Conservation (phyloP, 192 early-diverging fungal species). For the Rhizophagus clarus region DNA sequence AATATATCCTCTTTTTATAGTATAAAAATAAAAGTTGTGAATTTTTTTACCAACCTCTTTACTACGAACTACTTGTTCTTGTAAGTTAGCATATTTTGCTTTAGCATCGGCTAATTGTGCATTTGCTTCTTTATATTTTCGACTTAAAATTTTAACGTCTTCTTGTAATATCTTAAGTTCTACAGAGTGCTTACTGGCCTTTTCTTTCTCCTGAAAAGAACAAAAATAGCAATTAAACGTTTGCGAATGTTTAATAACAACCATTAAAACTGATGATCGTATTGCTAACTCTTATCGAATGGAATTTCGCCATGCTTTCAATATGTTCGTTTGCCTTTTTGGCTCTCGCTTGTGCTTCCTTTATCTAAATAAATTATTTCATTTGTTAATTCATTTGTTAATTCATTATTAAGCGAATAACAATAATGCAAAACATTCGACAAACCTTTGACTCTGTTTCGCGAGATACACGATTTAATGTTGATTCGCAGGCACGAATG, state of each 20-base stretch:
- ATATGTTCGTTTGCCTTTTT: conserved; percentile 13
- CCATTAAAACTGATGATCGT: neutral
- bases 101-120: neutral
- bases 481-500: neutral
- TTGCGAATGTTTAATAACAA: neutral
- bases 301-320: neutral
- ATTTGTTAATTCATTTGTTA: neutral
- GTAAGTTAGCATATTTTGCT: neutral
- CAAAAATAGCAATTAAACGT: neutral
- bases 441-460: neutral
- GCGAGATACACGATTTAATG: neutral
- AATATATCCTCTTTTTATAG: too few species aligned
- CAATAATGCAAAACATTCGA: neutral
- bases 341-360: neutral
- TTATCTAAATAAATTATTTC: neutral
- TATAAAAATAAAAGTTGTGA: too few species aligned
- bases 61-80: too few species aligned
- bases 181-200: neutral
- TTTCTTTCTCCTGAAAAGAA: conserved; percentile 2
- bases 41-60: too few species aligned
- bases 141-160: neutral
- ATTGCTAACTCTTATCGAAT: neutral
- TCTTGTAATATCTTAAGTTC: conserved; percentile 1
- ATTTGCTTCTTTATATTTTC: neutral
- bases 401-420: too few species aligned